A percentile compares a stretch with the other conserved stretches of the same genome.
phyloP scores from a whole-genome alignment of 345 rosid genomes.

The Sisymbrium irio region DNA sequence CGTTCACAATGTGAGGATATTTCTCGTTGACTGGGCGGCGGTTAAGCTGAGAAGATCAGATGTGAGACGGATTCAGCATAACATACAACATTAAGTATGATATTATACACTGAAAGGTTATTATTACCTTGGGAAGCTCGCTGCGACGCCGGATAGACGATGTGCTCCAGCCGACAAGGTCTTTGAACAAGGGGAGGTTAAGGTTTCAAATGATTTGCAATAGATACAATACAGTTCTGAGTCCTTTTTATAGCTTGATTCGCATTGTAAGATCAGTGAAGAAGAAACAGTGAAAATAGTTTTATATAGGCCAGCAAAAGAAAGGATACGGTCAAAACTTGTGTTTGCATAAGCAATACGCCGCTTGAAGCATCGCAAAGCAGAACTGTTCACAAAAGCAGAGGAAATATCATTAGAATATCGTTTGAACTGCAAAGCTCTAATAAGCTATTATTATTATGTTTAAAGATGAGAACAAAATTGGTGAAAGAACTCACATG shows the following conservation, averaged over 20 bases:
- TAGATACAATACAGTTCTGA: background rate
- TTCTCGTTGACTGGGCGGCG: conserved; percentile 40
- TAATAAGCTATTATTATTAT: background rate
- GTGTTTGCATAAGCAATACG: conserved; percentile 82
- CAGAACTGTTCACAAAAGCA: conserved; percentile 58
- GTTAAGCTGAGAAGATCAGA: conserved; percentile 43
- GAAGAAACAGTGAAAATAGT: background rate
- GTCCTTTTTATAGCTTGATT: background rate
- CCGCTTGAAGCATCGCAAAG: conserved; percentile 71
- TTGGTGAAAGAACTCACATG: conserved; percentile 52
- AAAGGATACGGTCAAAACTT: conserved; percentile 76
- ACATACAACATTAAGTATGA: background rate
- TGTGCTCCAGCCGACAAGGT: conserved; percentile 91
- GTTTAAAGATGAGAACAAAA: background rate
- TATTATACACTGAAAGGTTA: background rate
- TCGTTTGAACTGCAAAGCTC: background rate
- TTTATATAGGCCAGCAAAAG: background rate
- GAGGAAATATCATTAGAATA: conserved; percentile 1
- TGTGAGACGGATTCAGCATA: conserved; percentile 10
- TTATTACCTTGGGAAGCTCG: conserved; percentile 75
- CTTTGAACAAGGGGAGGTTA: conserved; percentile 47
- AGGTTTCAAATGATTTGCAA: conserved; percentile 37
- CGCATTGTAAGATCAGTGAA: background rate
- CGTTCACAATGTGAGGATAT: conserved; percentile 63
- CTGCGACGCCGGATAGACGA: conserved; percentile 59